phyloP scores from a whole-genome alignment of 352 stramenopile genomes.

The Pythium folliculosum region DNA sequence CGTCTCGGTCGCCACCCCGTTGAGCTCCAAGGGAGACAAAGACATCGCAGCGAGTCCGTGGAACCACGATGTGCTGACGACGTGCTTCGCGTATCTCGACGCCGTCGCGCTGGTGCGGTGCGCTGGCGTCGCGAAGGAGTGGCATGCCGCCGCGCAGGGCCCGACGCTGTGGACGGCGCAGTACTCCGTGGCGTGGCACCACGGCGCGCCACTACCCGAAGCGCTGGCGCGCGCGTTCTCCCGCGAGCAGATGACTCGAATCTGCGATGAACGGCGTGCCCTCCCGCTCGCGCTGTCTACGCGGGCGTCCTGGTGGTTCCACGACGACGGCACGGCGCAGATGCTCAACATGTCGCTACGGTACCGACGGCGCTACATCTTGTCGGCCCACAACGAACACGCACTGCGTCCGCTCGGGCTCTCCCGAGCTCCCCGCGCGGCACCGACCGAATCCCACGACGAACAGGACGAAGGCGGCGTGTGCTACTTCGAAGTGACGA shows the following conservation, averaged over 20 bases:
- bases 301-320: slow-evolving; percentile 27
- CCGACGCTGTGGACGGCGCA: slow-evolving; percentile 29
- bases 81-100: slow-evolving; percentile 32
- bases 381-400: slow-evolving; percentile 29
- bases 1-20: too few species aligned
- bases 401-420: slow-evolving; percentile 20
- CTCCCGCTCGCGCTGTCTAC: slow-evolving; percentile 28
- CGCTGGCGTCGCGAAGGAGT: slow-evolving; percentile 28
- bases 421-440: neutral
- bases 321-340: slow-evolving; percentile 21
- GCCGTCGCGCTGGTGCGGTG: slow-evolving; percentile 26
- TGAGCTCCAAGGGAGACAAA: too few species aligned
- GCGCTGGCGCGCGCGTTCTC: neutral
- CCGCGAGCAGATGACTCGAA: slow-evolving; percentile 19
- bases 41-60: slow-evolving; percentile 9
- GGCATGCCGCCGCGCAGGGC: slow-evolving; percentile 16
- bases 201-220: neutral
- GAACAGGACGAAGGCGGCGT: neutral
- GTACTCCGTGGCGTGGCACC: slow-evolving; percentile 30
- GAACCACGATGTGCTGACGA: slow-evolving; percentile 23
- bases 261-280: slow-evolving; percentile 23
- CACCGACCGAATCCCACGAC: neutral
- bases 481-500: slow-evolving; percentile 38
- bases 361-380: slow-evolving; percentile 22
- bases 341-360: slow-evolving; percentile 34